A percentile compares a stretch with the other conserved stretches of the same genome.
These are phyloP conservation scores for Podospora pseudocomata DNA, from an alignment of 495 filamentous ascomycete species.

Conservation along the genomic window DNA sequence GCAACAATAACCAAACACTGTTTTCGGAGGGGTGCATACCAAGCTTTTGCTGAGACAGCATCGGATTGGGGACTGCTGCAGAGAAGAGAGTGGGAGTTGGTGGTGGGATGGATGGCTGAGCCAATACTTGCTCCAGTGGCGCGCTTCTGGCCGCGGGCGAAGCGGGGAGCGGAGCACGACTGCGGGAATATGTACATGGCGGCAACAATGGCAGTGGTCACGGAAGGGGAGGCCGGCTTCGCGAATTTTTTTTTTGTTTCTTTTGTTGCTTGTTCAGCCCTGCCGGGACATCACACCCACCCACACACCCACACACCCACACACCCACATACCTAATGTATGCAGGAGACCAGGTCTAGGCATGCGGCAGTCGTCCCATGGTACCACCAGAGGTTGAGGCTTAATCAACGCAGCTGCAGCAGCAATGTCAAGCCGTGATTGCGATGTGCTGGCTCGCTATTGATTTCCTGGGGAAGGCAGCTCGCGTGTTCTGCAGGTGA, in stretches of 20 bases:
- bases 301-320: background rate
- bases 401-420: background rate
- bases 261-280: constrained; percentile 3
- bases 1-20: background rate
- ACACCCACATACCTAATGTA: background rate
- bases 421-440: background rate
- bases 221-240: background rate
- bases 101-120: no score
- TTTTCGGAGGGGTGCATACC: background rate
- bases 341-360: constrained; percentile 1
- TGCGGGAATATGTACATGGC: constrained; percentile 1
- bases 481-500: background rate
- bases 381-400: background rate
- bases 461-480: background rate
- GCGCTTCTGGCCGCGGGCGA: no score
- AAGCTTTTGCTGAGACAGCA: background rate
- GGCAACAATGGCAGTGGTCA: background rate
- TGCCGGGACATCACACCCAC: background rate
- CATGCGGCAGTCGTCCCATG: background rate
- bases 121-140: no score
- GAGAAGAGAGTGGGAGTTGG: no score
- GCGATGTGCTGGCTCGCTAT: background rate
- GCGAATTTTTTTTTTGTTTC: background rate
- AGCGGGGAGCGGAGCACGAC: background rate
- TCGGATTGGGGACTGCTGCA: background rate